phyloP scores from a whole-genome alignment of 192 early-diverging fungal genomes.

The Phlyctochytrium arcticum region DNA sequence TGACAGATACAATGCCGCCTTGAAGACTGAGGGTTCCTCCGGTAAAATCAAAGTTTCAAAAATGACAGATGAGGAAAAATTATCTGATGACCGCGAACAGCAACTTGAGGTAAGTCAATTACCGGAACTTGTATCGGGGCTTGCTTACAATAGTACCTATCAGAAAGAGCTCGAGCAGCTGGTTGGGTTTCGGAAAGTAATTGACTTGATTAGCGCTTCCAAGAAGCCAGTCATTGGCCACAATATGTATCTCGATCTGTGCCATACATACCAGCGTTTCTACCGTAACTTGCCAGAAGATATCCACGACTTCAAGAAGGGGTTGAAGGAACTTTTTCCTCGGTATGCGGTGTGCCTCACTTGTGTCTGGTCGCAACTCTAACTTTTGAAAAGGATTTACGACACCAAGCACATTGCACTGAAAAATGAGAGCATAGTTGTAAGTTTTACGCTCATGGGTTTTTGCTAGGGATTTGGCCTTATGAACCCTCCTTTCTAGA shows the following conservation, averaged over 20 bases:
- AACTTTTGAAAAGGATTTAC: constrained; percentile 49
- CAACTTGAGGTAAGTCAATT: neutral
- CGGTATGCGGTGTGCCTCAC: constrained; percentile 37
- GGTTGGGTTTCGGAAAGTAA: constrained; percentile 68
- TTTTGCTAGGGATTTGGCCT: too few species aligned
- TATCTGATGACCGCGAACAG: constrained; percentile 11
- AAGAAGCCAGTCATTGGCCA: constrained; percentile 83
- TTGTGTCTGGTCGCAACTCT: neutral
- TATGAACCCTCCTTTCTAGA: constrained; percentile 27
- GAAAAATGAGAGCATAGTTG: too few species aligned
- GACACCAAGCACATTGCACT: constrained; percentile 77
- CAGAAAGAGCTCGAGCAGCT: constrained; percentile 47
- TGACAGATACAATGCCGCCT: constrained; percentile 42
- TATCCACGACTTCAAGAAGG: constrained; percentile 65
- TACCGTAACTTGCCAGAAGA: constrained; percentile 60
- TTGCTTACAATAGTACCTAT: constrained; percentile 8
- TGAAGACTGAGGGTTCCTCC: constrained; percentile 37
- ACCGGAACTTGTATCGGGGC: neutral
- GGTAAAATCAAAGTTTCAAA: constrained; percentile 43
- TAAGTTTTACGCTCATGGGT: too few species aligned
- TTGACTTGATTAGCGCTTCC: constrained; percentile 69
- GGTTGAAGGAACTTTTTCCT: constrained; percentile 54
- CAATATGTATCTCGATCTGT: constrained; percentile 86
- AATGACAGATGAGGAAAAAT: constrained; percentile 46
- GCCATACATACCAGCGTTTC: constrained; percentile 76